Base-by-base conservation (phyloP, 495 filamentous ascomycete species). In the Jackrogersella minutella region DNA sequence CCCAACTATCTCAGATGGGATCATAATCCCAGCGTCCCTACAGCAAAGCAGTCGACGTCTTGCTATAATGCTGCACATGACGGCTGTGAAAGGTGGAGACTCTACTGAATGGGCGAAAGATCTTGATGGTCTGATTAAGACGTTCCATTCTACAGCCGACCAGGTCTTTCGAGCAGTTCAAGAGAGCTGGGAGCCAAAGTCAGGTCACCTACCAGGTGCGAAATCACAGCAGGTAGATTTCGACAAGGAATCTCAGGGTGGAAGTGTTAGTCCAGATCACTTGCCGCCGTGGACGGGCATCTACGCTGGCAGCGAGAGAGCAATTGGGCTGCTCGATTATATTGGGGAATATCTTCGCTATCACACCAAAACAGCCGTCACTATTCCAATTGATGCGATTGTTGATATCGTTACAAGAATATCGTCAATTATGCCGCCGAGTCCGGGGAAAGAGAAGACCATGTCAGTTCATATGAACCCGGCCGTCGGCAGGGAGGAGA, bases 161-260 rank as follows among this genome's bases (percentile, higher is more conserved):
- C 82, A 86, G 62, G 81, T 96, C 5, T 93, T 95, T 73, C 86
- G 93, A 33, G 85, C 87, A 26, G 80, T 95, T 0, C 73, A 88
- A 7, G 92, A 96, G 69, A 89, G 90, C 58, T 93, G 92, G 90
- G 84, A 90, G 68, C 86, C 91, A 10, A 76, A 80, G 13, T 80
- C 76, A 0, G 81, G 80, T n/a, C 79, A 77, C 46, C 75, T 81
- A 14, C 80, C 76, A 4, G 79, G 78, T 11, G 78, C 77, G 51
- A 73, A 37, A 37, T 58, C 51, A 9, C 68, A 78, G 49, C 21
- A 66, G 4, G 64, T 77, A 13, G 71, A 78, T 33, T 50, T 77
- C 10, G 77, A 83, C 17, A 37, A 56, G 5, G 78, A 78, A 14
- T 80, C 81, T 1, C 70, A 71, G 6, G 82, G 82, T 10, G 80